phyloP scores from a whole-genome alignment of 768 basidiomycete genomes.

The Trametes meyenii region DNA sequence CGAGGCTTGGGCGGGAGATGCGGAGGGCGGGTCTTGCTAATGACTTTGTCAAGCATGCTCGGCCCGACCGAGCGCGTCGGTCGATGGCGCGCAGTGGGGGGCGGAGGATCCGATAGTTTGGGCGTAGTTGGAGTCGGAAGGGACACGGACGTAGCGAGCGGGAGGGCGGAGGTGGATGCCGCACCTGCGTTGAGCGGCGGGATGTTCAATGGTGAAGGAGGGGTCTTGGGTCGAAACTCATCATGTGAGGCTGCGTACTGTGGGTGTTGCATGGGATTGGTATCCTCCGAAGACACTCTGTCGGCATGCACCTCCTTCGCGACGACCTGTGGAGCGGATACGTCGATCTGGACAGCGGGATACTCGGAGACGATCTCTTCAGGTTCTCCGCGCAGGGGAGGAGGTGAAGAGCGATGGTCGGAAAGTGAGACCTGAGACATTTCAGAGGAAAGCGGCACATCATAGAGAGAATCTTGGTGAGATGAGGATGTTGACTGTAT shows the following conservation, averaged over 20 bases:
- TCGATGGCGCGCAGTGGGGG: conserved; percentile 38
- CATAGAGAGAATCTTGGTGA: conserved; percentile 29
- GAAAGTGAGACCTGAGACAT: conserved; percentile 25
- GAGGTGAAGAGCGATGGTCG: conserved; percentile 20
- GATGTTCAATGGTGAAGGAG: conserved; percentile 13
- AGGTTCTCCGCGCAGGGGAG: conserved; percentile 12
- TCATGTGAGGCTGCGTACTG: conserved; percentile 18
- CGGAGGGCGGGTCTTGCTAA: conserved; percentile 81
- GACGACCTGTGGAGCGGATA: conserved; percentile 11
- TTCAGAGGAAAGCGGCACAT: conserved; percentile 27
- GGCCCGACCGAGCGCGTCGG: conserved; percentile 63
- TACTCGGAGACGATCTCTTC: conserved; percentile 21
- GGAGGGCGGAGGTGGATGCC: conserved; percentile 30
- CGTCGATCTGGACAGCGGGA: conserved; percentile 26
- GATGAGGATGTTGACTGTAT: conserved; percentile 25
- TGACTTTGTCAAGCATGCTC: conserved; percentile 73
- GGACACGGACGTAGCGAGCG: conserved; percentile 38
- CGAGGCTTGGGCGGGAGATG: conserved; percentile 84
- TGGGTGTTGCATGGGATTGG: conserved; percentile 2
- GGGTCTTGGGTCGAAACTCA: conserved; percentile 14
- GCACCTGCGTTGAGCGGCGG: conserved; percentile 7
- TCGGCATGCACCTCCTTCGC: conserved; percentile 15
- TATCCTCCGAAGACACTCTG: background rate
- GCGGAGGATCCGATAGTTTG: conserved; percentile 13
- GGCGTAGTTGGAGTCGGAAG: conserved; percentile 31